phyloP scores from a whole-genome alignment of 106 monocot species.

The Allium sativum region DNA sequence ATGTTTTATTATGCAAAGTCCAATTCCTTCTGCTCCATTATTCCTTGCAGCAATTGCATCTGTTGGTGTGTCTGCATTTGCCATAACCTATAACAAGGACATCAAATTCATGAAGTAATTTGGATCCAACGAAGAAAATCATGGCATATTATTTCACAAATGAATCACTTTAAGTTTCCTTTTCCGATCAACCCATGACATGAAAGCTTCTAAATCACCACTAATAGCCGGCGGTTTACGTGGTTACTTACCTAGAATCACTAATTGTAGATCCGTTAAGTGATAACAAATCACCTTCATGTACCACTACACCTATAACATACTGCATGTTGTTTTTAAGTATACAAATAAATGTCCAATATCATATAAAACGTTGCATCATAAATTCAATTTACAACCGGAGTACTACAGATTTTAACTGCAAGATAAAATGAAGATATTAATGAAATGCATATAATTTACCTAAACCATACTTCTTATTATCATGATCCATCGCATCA shows the following conservation, averaged over 20 bases:
- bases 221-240: conserved; percentile 71
- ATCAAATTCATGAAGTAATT: too few species aligned
- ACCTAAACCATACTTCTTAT: too few species aligned
- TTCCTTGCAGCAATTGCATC: conserved; percentile 82
- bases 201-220: conserved; percentile 75
- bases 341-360: too few species aligned
- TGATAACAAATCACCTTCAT: conserved; percentile 89
- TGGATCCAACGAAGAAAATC: too few species aligned
- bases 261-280: conserved; percentile 84
- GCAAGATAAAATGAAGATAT: too few species aligned
- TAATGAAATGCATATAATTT: too few species aligned
- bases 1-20: conserved; percentile 92
- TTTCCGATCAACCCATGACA: conserved; percentile 80
- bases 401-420: too few species aligned
- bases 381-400: too few species aligned
- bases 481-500: too few species aligned
- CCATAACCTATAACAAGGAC: conserved; percentile 91
- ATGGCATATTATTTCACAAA: too few species aligned
- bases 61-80: conserved; percentile 91
- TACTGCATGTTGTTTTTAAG: too few species aligned
- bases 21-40: conserved; percentile 95
- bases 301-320: conserved; percentile 45
- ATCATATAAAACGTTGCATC: too few species aligned
- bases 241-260: conserved; percentile 75
- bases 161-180: conserved; percentile 66